These are phyloP conservation scores for Chlorella sp. DNA, from an alignment of 139 green algal genomes.

Conservation along the genomic window DNA sequence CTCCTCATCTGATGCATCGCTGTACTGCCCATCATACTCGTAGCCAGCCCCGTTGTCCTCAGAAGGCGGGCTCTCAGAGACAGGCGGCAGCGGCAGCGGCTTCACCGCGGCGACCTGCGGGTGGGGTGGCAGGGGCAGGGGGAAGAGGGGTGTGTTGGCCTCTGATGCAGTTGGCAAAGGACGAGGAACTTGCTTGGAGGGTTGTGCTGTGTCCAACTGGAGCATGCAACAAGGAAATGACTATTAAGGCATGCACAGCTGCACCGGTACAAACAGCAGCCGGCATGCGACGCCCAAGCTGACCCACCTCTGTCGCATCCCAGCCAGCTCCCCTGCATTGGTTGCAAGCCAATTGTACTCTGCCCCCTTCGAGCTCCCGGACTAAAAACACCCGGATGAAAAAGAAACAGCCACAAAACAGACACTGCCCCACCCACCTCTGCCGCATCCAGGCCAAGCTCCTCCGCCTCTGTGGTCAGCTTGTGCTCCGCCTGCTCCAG, in stretches of 20 bases:
- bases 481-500: conserved; percentile 28
- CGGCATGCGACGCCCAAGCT: too few species aligned
- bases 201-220: too few species aligned
- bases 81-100: conserved; percentile 1
- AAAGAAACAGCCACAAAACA: not conserved
- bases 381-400: not conserved
- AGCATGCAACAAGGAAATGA: too few species aligned
- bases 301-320: too few species aligned
- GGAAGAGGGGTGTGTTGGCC: not conserved
- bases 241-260: too few species aligned
- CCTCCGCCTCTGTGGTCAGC: conserved; percentile 16
- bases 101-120: conserved; percentile 8
- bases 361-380: not conserved
- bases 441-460: conserved; percentile 18
- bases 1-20: not conserved
- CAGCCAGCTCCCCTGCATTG: too few species aligned
- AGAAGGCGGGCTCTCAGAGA: not conserved
- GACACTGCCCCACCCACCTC: not conserved
- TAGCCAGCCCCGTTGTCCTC: not conserved
- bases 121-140: not conserved
- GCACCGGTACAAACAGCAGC: too few species aligned
- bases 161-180: too few species aligned
- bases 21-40: conserved; percentile 7
- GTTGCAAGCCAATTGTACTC: not conserved
- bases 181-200: too few species aligned